Base-by-base conservation (phyloP, 1,139 yeast species). In the Yamadazyma dushanensis region DNA sequence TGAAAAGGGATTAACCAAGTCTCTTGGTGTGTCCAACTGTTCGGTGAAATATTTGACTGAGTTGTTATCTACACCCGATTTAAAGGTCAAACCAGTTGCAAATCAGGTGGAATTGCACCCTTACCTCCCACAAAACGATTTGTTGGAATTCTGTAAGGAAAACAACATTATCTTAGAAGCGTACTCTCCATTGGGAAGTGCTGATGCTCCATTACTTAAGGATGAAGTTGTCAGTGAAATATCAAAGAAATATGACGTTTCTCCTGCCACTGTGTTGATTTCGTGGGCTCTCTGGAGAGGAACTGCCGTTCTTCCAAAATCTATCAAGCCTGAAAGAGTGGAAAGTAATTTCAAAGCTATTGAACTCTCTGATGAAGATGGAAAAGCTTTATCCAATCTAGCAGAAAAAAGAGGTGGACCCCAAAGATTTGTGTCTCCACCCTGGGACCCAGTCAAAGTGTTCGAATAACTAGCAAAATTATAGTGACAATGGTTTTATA, bases 11-110 rank as follows among this genome's bases (percentile, higher is more conserved):
- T 73, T 76, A 57, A 42, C 77, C 33, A 79, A 70, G 57, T 76
- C 92, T 26, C 73, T 87, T 51, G 96, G 96, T 53, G 87, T 87
- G 30, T 83, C 90, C 36, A 87, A 87, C 67, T 82, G 78, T 60
- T 77, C 87, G 13, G 59, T 73, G 19, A 46, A 49, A 20, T 62
- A 61, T 39, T 36, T 86, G 39, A 64, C 77, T 47, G 68, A 62
- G 25, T 65, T 86, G 38, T 64, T 83, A 41, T 60, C 62, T 24
- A 69, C 73, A 33, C 72, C 75, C 32, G 75, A 67, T 32, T 35
- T 56, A 8, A 76, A 63, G 36, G 59, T 81, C 25, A 68, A 67
- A 11, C 96, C 95, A 18, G 89, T 79, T 23, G 80, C 67, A 35
- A 79, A 83, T 59, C 95, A 86, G 61, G 73, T 83, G 39, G 94